Base-by-base conservation (phyloP, 139 green algal species). In the Trebouxia sp. region DNA sequence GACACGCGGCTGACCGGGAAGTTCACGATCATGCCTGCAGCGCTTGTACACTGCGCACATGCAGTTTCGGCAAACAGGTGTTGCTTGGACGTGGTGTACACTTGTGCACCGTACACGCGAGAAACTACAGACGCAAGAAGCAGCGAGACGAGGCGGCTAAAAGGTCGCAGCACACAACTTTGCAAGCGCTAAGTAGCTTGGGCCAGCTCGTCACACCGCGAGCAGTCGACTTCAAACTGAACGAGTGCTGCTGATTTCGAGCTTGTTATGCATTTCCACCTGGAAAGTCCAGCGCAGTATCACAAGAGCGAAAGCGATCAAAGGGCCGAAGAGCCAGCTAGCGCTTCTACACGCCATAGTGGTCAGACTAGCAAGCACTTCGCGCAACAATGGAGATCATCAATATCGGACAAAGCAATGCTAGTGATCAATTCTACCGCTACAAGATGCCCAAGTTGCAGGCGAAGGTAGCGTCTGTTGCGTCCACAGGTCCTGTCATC, bases 381-480 rank as follows among this genome's bases (percentile, higher is more conserved):
- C 28, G 32, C 28, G 9, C 62, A 72, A 45, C 62, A 72, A 84
- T 80, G 80, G 70, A 53, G 51, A 51, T 53, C 30, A 41, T 84
- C 62, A 95, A 96, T 69, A 98, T 98, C 81, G 96, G 96, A 30
- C 91, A 90, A 10, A 89, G 88, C 81, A 99, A 99, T 85, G 90
- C 89, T 0, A 92, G 92, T 38, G 97, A 99, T 89, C 88, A 84
- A 10, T 96, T 97, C 81, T 97, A 97, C 75, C 89, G 93, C 32
- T 99, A 99, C 92, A 99, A 99, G 85, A 99, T 99, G 96, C 97
- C 97, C 1, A 96, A 92, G 89, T 92, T 99, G 30, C 76, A 94
- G 51, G 90, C 93, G 15, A 97, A 97, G 89, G 92, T 97, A 79
- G 8, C 85, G 5, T 17, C 47, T 35, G 24, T 39, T 10, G 43